Base-by-base conservation (phyloP, 495 filamentous ascomycete species). In the Neurospora sp. region DNA sequence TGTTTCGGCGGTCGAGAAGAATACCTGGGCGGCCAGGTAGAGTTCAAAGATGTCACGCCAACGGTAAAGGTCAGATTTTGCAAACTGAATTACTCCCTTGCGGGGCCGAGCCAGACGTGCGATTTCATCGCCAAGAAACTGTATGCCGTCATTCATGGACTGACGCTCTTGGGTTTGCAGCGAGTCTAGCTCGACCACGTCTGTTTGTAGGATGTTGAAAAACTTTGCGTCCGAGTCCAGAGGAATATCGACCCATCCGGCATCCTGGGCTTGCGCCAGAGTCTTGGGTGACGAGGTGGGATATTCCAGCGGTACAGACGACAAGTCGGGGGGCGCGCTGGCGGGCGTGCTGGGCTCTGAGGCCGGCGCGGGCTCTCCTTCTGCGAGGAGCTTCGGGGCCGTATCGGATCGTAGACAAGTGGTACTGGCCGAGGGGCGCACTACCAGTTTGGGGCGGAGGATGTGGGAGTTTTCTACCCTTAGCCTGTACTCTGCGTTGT, bases 21-120 rank as follows among this genome's bases (percentile, higher is more conserved):
- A 94, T 9, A 93, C 82, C n/a, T 87, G 82, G 8, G 86, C 87
- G 41, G 93, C 87, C 35, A 90, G 78, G 74, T 94, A 94, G 2
- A 92, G 77, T 53, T 89, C 86, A 74, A 94, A 92, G 59, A 94
- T 89, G 72, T 89, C 85, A 53, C 92, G 88, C 92, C 92, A 94
- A 38, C 84, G 83, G 70, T 89, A 88, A 35, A 93, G 78, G 75
- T 94, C 90, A n/a, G 85, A 87, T 74, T 86, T 90, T 14, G 84
- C 83, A 22, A 80, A 75, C 41, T 81, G 83, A 9, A 86, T 81
- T 12, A 78, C 35, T 8, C 74, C 72, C 71, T 76, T 78, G 20
- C 70, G 71, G 7, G 91, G 91, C 73, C 85, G 83, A 4, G 90
- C 86, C 4, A 91, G 83, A 35, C 80, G 80, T n/a, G 86, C 79